Percentiles rank a stretch among this genome's conserved stretches.
These are phyloP conservation scores for Crithidia sp. DNA, from an alignment of 208 protist genomes.

Conservation along the genomic window DNA sequence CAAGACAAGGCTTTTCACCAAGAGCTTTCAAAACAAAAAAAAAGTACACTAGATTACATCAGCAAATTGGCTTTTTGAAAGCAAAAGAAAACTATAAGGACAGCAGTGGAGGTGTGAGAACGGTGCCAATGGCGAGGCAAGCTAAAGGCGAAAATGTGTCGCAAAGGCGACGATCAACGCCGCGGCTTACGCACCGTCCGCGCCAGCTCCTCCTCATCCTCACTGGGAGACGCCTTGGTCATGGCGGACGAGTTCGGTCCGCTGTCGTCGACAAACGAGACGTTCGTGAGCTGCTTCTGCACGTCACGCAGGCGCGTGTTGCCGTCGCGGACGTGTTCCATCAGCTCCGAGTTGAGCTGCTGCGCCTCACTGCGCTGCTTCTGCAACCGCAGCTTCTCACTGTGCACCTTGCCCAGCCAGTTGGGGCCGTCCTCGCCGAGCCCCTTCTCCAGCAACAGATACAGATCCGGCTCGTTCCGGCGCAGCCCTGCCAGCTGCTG, in stretches of 20 bases:
- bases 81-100: no score
- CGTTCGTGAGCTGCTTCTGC: constrained; percentile 42
- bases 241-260: not conserved
- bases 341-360: constrained; percentile 58
- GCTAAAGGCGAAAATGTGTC: not conserved
- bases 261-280: constrained; percentile 22
- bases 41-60: no score
- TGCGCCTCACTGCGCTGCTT: constrained; percentile 55
- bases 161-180: not conserved
- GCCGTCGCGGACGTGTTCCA: constrained; percentile 61
- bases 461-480: constrained; percentile 51
- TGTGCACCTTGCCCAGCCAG: constrained; percentile 65
- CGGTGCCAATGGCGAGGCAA: not conserved
- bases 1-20: no score
- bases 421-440: constrained; percentile 35
- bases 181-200: constrained; percentile 12
- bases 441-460: constrained; percentile 54
- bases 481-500: constrained; percentile 44
- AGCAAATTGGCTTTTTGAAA: no score
- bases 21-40: no score
- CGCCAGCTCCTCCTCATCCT: constrained; percentile 19
- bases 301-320: constrained; percentile 64
- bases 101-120: no score
- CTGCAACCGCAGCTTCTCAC: constrained; percentile 58
- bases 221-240: not conserved